These are phyloP conservation scores for Penicillium verrucosum DNA, from an alignment of 2,329 filamentous ascomycete genomes.

Conservation along the genomic window DNA sequence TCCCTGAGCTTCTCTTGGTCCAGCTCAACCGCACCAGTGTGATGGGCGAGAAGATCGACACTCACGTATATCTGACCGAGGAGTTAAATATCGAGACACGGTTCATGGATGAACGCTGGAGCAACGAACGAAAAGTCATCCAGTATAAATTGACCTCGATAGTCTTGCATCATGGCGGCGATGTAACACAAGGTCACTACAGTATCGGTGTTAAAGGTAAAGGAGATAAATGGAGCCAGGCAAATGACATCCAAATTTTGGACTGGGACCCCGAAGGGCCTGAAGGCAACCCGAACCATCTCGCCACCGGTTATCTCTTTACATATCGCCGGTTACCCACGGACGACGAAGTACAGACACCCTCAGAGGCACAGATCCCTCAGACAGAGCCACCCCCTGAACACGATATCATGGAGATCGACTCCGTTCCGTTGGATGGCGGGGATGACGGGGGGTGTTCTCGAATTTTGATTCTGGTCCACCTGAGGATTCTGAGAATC, in stretches of 20 bases:
- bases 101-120: not conserved
- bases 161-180: conserved; percentile 16
- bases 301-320: conserved; percentile 15
- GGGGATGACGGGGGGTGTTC: not conserved
- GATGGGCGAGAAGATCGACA: not conserved
- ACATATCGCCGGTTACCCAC: conserved; percentile 22
- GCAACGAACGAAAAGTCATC: conserved; percentile 1
- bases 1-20: conserved; percentile 24
- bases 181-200: conserved; percentile 22
- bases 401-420: not conserved
- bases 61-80: conserved; percentile 1
- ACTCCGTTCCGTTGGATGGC: too few relatives aligned
- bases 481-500: too few relatives aligned
- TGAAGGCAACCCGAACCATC: not conserved
- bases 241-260: not conserved
- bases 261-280: not conserved
- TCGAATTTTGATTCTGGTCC: not conserved
- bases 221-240: conserved; percentile 18
- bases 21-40: conserved; percentile 15
- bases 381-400: not conserved
- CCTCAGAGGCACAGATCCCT: too few relatives aligned
- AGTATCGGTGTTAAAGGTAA: conserved; percentile 20
- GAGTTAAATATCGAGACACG: not conserved
- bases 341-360: not conserved
- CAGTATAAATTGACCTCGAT: conserved; percentile 28